Evolutionary conservation across 352 stramenopile species (phyloP).

Genomic region (Pythium pyrilobum): DNA sequence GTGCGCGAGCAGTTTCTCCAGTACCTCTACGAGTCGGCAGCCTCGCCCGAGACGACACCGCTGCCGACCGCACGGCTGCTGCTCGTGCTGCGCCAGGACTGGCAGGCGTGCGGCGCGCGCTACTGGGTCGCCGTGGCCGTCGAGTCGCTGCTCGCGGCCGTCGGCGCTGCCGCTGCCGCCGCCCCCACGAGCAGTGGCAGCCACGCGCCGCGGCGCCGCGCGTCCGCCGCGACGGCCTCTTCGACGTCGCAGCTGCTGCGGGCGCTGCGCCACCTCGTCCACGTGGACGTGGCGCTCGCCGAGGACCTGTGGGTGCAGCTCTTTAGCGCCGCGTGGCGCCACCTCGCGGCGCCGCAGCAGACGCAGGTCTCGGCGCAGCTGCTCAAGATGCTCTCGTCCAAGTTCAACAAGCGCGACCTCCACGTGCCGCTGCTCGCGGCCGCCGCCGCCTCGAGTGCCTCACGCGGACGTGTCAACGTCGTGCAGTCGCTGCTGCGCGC

Average conservation of each 20-base stretch:
- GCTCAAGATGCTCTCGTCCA: constrained; percentile 76
- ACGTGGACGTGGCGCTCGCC: constrained; percentile 81
- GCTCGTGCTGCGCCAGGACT: constrained; percentile 76
- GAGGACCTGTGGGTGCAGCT: constrained; percentile 80
- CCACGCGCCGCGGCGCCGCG: background rate
- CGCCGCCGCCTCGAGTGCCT: background rate
- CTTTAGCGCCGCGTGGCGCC: constrained; percentile 54
- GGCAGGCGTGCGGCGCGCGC: constrained; percentile 78
- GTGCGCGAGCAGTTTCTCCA: constrained; percentile 70
- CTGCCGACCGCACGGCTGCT: constrained; percentile 52
- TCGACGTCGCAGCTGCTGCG: constrained; percentile 21
- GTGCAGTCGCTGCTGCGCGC: constrained; percentile 82
- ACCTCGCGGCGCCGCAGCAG: constrained; percentile 48
- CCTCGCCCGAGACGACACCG: constrained; percentile 4
- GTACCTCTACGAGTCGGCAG: constrained; percentile 48
- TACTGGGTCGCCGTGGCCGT: constrained; percentile 83
- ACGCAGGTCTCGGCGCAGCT: constrained; percentile 51
- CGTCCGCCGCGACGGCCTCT: background rate
- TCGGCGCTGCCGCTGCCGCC: constrained; percentile 19
- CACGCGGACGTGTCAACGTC: constrained; percentile 53
- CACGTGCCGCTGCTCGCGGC: constrained; percentile 49
- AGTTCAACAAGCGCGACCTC: constrained; percentile 86
- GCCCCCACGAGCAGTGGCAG: background rate
- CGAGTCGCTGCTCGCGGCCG: constrained; percentile 59
- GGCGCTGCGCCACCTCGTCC: constrained; percentile 59